Evolutionary conservation across 768 basidiomycete species (phyloP), one percentile per base, ranked within the genome.

Genomic region (Mycena kentingensis): DNA sequence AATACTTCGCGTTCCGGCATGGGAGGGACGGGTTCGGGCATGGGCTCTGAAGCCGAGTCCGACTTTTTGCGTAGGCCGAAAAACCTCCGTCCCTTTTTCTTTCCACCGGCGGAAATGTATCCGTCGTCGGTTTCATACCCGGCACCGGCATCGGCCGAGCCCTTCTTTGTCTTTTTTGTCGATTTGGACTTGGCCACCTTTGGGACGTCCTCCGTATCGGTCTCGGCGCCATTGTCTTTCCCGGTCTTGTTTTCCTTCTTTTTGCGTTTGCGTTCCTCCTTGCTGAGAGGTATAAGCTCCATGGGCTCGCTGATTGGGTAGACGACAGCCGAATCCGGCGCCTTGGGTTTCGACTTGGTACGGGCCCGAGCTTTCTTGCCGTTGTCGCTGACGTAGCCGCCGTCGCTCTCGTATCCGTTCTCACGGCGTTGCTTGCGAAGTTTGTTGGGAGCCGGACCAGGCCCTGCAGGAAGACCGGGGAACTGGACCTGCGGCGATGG

Each of bases 371-470:
- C 37, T 31, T 58, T 58, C 19, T 59, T 55, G 8, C 50, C 71
- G n/a, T 60, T 62, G 37, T 81, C 80, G 45, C 78, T 80, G 31
- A 78, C 54, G 58, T 80, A 78, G 1, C 75, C 79, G 4, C 74
- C 78, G 52, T 82, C 80, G 54, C 77, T 79, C 39, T 82, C 80
- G 58, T 81, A 76, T 3, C 78, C 80, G 59, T 77, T 78, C 18
- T 57, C 67, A 8, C 50, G 57, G 3, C 53, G 53, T 21, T 32
- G 46, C n/a, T 59, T 59, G 18, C 54, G 56, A 2, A 54, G 50
- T 32, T 49, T 48, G 45, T 51, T 51, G 39, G 34, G 52, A 35
- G 15, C 11, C 2, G 45, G 8, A 10, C 44, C 7, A 4, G 34
- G 15, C 27, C 38, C 4, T 4, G 47, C 25, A 25, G 54, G 41